Conservation (phyloP, 1,284 basidiomycete genomes). For the Quambalaria eucalypti region DNA sequence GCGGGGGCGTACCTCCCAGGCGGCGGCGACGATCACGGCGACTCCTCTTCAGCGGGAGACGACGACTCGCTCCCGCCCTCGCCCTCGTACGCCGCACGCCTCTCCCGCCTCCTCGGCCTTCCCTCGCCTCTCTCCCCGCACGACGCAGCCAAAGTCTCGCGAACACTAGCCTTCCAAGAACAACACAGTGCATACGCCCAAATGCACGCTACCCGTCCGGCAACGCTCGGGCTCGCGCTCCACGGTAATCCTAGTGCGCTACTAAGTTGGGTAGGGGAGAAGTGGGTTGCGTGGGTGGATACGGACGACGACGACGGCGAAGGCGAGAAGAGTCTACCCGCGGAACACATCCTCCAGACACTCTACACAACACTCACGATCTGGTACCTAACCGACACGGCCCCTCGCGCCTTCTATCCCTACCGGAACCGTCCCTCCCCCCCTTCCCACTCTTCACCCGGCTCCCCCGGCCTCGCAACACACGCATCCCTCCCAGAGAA, state of each 20-base stretch:
- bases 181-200: constrained; percentile 31
- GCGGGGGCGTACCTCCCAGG: background rate
- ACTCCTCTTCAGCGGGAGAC: background rate
- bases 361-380: constrained; percentile 29
- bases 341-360: background rate
- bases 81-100: background rate
- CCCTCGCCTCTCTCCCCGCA: constrained; percentile 24
- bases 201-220: constrained; percentile 46
- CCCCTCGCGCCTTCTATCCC: constrained; percentile 48
- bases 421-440: constrained; percentile 47
- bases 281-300: constrained; percentile 47
- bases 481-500: constrained; percentile 15
- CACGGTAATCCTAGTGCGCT: constrained; percentile 47
- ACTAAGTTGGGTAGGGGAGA: constrained; percentile 50
- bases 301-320: constrained; percentile 21
- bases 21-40: background rate
- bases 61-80: background rate
- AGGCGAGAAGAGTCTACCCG: constrained; percentile 17
- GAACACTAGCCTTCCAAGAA: constrained; percentile 21
- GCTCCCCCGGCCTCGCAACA: no score
- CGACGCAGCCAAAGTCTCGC: constrained; percentile 17
- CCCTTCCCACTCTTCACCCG: constrained; percentile 6
- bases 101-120: constrained; percentile 4
- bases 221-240: constrained; percentile 48
- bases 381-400: constrained; percentile 49